Evolutionary conservation across 2,329 filamentous ascomycete species (phyloP), one percentile per base, ranked within the genome.

Genomic region (Xylariaceae sp.): DNA sequence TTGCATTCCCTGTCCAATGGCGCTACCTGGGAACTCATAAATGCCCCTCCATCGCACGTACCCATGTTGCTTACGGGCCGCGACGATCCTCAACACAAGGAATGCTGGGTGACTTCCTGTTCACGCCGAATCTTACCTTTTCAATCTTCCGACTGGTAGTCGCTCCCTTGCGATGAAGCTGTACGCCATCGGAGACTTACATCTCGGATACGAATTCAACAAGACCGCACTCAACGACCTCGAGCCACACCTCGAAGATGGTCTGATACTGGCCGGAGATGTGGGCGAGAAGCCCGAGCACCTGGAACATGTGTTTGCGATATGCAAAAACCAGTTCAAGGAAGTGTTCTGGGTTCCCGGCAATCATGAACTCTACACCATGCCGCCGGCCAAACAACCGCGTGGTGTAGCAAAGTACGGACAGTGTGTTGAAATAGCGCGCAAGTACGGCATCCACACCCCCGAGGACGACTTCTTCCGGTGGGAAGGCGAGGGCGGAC

Each of bases 291-390:
- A 64, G 44, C 51, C 57, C 31, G 68, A 66, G 41, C 69, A 72
- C 44, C 63, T 72, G 14, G 61, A 64, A 45, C 56, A 65, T 5
- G 69, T 68, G n/a, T 72, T 71, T 56, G 45, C 47, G 1, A 56
- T 55, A 12, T 67, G 66, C 9, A 68, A 58, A 17, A 55, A 54
- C 39, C 60, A 61, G 41, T 72, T 72, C 56, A 56, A 55, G 6
- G 54, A 61, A 17, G 78, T 82, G 22, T 81, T 74, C 60, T 83
- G 80, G 80, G 75, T 75, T 7, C 79, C 79, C 0, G 80, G 80
- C 5, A 82, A 82, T 61, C 79, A 83, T 58, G 79, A 82, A 67
- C 72, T 83, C 10, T 83, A 82, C 63, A 79, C 76, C 1, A 62
- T 81, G 48, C 70, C 72, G 19, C 54, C 61, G 45, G 48, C 56